Percentiles rank a stretch among this genome's conserved stretches.
These are phyloP conservation scores for Fallopia convolvulus DNA, from an alignment of 148 eudicot genomes.

Conservation along the genomic window DNA sequence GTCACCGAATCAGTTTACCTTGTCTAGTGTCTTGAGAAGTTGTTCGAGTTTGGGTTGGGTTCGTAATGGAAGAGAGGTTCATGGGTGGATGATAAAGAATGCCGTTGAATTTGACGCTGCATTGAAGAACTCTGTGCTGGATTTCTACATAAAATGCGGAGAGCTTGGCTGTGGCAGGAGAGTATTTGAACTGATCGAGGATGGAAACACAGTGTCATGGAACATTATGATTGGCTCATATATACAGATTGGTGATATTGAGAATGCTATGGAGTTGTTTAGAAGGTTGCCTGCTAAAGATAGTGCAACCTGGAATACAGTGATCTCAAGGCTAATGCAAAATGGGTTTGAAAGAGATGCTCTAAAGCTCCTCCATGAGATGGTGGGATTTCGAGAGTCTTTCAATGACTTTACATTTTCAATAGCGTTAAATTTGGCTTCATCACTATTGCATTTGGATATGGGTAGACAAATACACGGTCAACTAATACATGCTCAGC, in stretches of 20 bases:
- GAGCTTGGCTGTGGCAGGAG: constrained; percentile 36
- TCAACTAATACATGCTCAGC: constrained; percentile 33
- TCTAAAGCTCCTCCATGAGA: constrained; percentile 48
- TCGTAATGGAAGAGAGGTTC: constrained; percentile 41
- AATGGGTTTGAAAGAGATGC: constrained; percentile 41
- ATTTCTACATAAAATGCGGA: constrained; percentile 53
- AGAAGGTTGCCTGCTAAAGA: constrained; percentile 44
- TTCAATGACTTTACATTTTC: constrained; percentile 45
- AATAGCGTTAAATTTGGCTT: constrained; percentile 49
- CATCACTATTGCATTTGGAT: constrained; percentile 37
- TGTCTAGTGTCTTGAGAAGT: constrained; percentile 73
- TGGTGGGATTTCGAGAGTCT: constrained; percentile 33
- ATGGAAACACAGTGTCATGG: constrained; percentile 48
- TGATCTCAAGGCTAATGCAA: constrained; percentile 55
- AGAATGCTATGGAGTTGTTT: constrained; percentile 47
- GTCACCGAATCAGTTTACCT: constrained; percentile 61
- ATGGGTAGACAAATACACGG: constrained; percentile 70
- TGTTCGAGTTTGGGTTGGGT: constrained; percentile 38
- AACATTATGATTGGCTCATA: constrained; percentile 61
- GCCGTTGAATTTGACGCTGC: constrained; percentile 46
- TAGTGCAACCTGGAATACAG: constrained; percentile 67
- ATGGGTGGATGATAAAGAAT: constrained; percentile 50
- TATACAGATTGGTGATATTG: constrained; percentile 36
- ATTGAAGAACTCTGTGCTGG: constrained; percentile 61
- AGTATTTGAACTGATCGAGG: constrained; percentile 35